Base-by-base conservation (phyloP, 495 filamentous ascomycete genomes). In the Talaromyces adpressus region DNA sequence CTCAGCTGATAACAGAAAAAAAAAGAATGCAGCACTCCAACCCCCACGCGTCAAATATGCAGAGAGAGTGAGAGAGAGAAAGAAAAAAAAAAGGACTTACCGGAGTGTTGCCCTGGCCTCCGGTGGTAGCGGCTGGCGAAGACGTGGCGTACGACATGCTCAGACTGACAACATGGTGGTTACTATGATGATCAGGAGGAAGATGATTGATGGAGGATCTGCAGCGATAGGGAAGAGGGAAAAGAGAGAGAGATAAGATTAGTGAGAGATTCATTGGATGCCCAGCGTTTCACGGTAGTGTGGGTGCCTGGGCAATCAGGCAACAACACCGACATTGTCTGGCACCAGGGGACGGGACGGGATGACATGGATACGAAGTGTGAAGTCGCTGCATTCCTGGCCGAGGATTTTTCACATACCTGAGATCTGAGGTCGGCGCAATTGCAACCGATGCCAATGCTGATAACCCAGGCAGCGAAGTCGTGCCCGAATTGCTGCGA, bases 121-220 rank as follows among this genome's bases (percentile, higher is more conserved):
- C 88, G 54, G 82, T 83, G 0, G 87, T 88, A 12, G 85, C 86
- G 30, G 89, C 87, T 8, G 87, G 87, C 25, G 88, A 87, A 9
- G 87, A 84, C 45, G 84, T 85, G 59, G 84, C 76, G 71, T 87
- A 88, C 62, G 73, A 84, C 76, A 84, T 84, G 68, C 66, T 79
- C 70, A 73, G 74, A 68, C 74, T 77, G 61, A 73, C 75, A 80
- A 79, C 73, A 68, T 76, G 77, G 63, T 70, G 54, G 45, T 53
- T 30, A 62, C 30, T 56, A 52, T 9, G 12, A 62, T 52, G 54
- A 36, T 63, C 18, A 53, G 16, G 57, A 41, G 14, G 36, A 41
- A 16, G 36, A 16, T 41, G 36, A 41, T 56, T 56, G 52, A 29
- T 74, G 66, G 82, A 84, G 49, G 78, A 73, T 69, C 82, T 85